These are phyloP conservation scores for Moniliophthora roreri DNA, from an alignment of 1,284 basidiomycete genomes.

Conservation along the genomic window DNA sequence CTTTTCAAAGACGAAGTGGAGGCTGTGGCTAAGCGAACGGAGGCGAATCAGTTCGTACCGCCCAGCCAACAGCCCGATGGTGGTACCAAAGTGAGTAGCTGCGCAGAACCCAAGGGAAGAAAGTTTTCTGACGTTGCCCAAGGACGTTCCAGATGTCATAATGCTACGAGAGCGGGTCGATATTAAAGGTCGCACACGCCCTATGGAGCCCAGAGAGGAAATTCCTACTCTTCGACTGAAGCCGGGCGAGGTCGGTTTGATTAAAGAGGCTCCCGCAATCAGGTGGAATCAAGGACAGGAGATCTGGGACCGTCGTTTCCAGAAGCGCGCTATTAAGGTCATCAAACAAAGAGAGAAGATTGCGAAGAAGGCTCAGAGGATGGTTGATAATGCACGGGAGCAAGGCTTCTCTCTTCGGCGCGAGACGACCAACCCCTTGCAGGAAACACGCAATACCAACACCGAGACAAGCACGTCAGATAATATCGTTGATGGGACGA, in stretches of 20 bases:
- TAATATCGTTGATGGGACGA: conserved; percentile 22
- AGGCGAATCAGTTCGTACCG: too few relatives aligned
- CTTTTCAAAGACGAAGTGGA: conserved; percentile 13
- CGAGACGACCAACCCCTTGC: conserved; percentile 6
- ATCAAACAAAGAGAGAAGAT: conserved; percentile 39
- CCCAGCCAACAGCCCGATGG: background rate
- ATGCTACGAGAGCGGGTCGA: conserved; percentile 82
- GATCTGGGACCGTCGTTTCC: conserved; percentile 56
- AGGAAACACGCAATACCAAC: conserved; percentile 16
- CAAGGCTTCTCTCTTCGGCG: conserved; percentile 42
- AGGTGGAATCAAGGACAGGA: conserved; percentile 61
- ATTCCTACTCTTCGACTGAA: conserved; percentile 59
- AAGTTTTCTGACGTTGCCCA: conserved; percentile 1
- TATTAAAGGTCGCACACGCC: conserved; percentile 61
- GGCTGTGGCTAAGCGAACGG: background rate
- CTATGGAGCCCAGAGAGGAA: conserved; percentile 66
- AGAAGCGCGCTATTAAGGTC: conserved; percentile 36
- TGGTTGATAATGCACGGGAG: conserved; percentile 45
- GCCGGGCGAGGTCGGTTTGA: conserved; percentile 61
- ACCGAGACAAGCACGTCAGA: conserved; percentile 14
- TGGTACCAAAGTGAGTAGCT: conserved; percentile 1
- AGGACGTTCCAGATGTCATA: conserved; percentile 30
- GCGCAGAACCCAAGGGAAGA: background rate
- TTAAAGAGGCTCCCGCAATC: conserved; percentile 60
- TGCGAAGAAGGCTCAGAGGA: conserved; percentile 36